Conservation (phyloP, 306 rosid species). For the Mimosa bimucronata region DNA sequence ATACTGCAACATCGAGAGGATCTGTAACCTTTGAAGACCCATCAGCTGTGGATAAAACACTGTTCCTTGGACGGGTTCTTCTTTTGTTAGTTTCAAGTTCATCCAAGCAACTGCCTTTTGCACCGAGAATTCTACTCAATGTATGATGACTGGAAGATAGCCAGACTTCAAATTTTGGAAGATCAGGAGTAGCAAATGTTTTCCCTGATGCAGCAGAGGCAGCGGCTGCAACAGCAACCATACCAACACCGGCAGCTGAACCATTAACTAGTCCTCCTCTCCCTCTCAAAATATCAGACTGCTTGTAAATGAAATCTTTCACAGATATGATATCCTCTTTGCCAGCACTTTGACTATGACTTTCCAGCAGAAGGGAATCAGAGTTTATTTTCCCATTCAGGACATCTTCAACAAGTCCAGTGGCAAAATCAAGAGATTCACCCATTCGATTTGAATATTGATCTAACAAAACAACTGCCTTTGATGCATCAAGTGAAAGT, state of each 20-base stretch:
- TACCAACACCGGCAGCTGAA: conserved; percentile 80
- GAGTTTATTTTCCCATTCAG: conserved; percentile 78
- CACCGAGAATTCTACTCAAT: conserved; percentile 72
- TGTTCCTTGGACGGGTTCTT: conserved; percentile 66
- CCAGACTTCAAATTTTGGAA: conserved; percentile 86
- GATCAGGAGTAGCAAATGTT: conserved; percentile 67
- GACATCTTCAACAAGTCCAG: conserved; percentile 78
- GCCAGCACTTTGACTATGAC: conserved; percentile 66
- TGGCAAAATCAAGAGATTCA: conserved; percentile 79
- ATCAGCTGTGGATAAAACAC: conserved; percentile 49
- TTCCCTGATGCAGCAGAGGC: conserved; percentile 85
- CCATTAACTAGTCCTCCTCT: conserved; percentile 74
- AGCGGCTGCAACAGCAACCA: conserved; percentile 91
- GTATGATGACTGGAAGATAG: conserved; percentile 71
- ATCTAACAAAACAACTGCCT: conserved; percentile 78
- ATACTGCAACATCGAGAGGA: conserved; percentile 75
- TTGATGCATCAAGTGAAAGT: conserved; percentile 88
- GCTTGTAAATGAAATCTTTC: conserved; percentile 86
- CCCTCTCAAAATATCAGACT: conserved; percentile 84
- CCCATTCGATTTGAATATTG: conserved; percentile 60
- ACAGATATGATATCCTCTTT: conserved; percentile 76
- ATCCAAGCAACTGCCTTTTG: conserved; percentile 80
- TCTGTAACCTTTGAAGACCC: conserved; percentile 58
- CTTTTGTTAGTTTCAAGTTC: conserved; percentile 67
- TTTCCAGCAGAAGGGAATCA: conserved; percentile 87